Percentiles rank a stretch among this genome's conserved stretches.
Conservation (phyloP, 495 filamentous ascomycete species). For the Clohesyomyces aquaticus region DNA sequence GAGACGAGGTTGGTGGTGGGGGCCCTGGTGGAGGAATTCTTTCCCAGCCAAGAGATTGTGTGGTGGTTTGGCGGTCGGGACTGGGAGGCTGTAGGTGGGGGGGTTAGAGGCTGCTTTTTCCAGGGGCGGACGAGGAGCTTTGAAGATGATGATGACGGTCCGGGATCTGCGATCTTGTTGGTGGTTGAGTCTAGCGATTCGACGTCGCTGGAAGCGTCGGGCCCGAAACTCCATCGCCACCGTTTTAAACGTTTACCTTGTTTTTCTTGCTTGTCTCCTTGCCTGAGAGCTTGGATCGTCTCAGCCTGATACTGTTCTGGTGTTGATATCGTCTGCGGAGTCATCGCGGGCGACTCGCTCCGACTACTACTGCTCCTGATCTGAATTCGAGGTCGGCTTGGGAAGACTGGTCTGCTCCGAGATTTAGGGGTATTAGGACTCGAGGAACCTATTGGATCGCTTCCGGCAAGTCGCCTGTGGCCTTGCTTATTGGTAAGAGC, state of each 20-base stretch:
- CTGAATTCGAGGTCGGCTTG: neutral
- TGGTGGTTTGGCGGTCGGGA: neutral
- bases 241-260: conserved; percentile 14
- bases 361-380: neutral
- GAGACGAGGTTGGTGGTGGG: conserved; percentile 1
- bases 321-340: neutral
- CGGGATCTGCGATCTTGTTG: neutral
- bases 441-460: conserved; percentile 2
- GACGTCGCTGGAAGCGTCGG: neutral
- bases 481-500: neutral
- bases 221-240: conserved; percentile 20
- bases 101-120: neutral
- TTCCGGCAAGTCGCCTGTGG: neutral
- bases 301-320: neutral
- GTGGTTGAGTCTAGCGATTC: neutral
- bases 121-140: neutral
- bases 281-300: neutral
- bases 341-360: neutral
- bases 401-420: neutral
- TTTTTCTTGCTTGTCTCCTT: conserved; percentile 3
- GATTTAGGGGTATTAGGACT: neutral
- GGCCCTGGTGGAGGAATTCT: neutral
- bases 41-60: neutral
- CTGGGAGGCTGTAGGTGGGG: neutral
- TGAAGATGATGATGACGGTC: neutral